These are phyloP conservation scores for Globisporangium viniferum DNA, from an alignment of 352 stramenopile genomes.

Conservation along the genomic window DNA sequence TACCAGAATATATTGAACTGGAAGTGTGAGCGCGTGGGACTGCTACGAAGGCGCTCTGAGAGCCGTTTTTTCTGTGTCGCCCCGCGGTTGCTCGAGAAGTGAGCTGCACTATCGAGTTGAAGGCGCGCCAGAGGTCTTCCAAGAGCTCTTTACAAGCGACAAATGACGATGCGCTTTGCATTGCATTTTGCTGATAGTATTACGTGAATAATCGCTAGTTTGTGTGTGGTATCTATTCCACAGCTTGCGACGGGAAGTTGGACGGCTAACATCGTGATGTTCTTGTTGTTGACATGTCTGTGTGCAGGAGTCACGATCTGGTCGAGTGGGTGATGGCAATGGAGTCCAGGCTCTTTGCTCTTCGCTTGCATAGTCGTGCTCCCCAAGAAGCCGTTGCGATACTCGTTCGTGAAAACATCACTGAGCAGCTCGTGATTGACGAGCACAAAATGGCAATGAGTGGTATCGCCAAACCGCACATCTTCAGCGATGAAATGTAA, in stretches of 20 bases:
- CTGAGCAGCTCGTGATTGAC: too few relatives aligned
- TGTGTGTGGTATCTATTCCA: too few relatives aligned
- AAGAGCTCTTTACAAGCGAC: conserved; percentile 11
- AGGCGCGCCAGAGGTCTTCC: conserved; percentile 14
- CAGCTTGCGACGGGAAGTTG: too few relatives aligned
- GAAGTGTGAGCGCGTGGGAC: conserved; percentile 92
- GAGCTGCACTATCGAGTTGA: conserved; percentile 6
- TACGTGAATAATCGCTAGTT: too few relatives aligned
- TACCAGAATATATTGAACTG: conserved; percentile 87
- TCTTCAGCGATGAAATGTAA: too few relatives aligned
- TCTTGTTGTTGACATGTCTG: too few relatives aligned
- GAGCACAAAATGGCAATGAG: too few relatives aligned
- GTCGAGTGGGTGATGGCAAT: conserved; percentile 49
- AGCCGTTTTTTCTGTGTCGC: conserved; percentile 8
- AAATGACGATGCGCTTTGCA: conserved; percentile 40
- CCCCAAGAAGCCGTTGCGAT: conserved; percentile 16
- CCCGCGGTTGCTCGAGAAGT: background rate
- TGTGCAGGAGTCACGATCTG: conserved; percentile 14
- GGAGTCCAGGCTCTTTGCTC: conserved; percentile 43
- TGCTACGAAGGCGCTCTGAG: conserved; percentile 56
- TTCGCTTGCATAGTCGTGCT: conserved; percentile 19
- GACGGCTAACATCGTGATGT: background rate
- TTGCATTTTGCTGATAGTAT: conserved; percentile 16
- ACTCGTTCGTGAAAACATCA: conserved; percentile 13
- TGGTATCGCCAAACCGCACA: too few relatives aligned